A percentile compares a stretch with the other conserved stretches of the same genome.
Conservation (phyloP, 345 rosid genomes). For the Eucalyptus coolabah region DNA sequence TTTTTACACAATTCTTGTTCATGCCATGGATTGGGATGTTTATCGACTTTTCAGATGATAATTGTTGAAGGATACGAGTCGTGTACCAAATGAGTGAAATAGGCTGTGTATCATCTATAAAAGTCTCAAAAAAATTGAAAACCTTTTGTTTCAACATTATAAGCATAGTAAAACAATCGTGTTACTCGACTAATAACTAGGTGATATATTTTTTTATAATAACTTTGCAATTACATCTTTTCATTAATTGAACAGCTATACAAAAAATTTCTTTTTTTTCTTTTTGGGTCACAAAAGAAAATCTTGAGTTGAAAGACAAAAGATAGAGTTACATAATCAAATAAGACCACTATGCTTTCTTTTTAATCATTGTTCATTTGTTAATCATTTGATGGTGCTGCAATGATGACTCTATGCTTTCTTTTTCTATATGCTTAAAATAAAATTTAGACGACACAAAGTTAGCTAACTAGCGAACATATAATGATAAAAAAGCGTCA, state of each 20-base stretch:
- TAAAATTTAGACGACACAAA: background rate
- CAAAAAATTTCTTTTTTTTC: background rate
- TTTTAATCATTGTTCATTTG: background rate
- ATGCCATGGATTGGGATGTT: background rate
- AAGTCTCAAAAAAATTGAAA: background rate
- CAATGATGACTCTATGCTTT: background rate
- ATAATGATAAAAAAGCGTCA: background rate
- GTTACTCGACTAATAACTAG: background rate
- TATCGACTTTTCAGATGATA: background rate
- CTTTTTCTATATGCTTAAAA: background rate
- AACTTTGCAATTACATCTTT: background rate
- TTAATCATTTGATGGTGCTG: background rate
- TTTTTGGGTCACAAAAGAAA: accelerated
- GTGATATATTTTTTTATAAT: background rate
- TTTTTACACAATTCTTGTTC: background rate
- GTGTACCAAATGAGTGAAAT: background rate
- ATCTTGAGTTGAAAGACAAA: background rate
- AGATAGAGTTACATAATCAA: background rate
- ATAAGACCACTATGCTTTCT: background rate
- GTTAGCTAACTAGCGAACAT: background rate
- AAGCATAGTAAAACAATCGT: background rate
- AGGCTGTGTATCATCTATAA: background rate
- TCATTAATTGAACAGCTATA: background rate
- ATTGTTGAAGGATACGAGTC: accelerated
- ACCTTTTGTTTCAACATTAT: background rate